Conservation (phyloP, 768 basidiomycete species). For the Boletus rubescentipes region DNA sequence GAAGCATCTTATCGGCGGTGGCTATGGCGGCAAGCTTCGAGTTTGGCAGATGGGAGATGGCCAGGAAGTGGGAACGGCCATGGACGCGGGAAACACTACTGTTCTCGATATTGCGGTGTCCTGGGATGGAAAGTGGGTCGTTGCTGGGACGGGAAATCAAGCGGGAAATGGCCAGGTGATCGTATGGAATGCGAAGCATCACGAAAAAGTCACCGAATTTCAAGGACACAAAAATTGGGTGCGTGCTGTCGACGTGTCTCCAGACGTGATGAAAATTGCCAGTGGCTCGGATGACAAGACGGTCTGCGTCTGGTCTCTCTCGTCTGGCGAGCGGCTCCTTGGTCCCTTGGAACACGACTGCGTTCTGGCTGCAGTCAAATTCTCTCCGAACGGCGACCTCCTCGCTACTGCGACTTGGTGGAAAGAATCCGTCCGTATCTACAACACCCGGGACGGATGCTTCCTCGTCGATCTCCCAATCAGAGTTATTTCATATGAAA, state of each 20-base stretch:
- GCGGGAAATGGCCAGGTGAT: slow-evolving; percentile 1
- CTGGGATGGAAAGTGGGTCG: slow-evolving; percentile 11
- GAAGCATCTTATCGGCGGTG: slow-evolving; percentile 6
- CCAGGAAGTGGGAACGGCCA: background rate
- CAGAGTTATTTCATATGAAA: slow-evolving; percentile 8
- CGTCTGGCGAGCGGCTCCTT: slow-evolving; percentile 5
- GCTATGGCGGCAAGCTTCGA: slow-evolving; percentile 9
- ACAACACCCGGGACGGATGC: slow-evolving; percentile 3
- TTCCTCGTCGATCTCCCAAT: slow-evolving; percentile 9
- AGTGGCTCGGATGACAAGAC: slow-evolving; percentile 14
- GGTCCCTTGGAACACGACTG: slow-evolving; percentile 8
- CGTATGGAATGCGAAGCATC: slow-evolving; percentile 10
- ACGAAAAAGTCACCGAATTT: slow-evolving; percentile 5
- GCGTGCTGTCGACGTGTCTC: slow-evolving; percentile 20
- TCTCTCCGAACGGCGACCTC: slow-evolving; percentile 10
- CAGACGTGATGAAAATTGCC: slow-evolving; percentile 6
- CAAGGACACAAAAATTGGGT: slow-evolving; percentile 8
- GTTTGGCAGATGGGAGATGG: slow-evolving; percentile 4
- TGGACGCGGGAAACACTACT: slow-evolving; percentile 3
- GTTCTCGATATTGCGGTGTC: slow-evolving; percentile 7
- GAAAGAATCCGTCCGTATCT: slow-evolving; percentile 12
- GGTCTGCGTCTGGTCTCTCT: slow-evolving; percentile 11
- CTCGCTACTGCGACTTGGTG: slow-evolving; percentile 17
- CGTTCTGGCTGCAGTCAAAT: slow-evolving; percentile 8
- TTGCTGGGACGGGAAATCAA: slow-evolving; percentile 2